Base-by-base conservation (phyloP, 2,329 filamentous ascomycete genomes). In the Neonectria punicea region DNA sequence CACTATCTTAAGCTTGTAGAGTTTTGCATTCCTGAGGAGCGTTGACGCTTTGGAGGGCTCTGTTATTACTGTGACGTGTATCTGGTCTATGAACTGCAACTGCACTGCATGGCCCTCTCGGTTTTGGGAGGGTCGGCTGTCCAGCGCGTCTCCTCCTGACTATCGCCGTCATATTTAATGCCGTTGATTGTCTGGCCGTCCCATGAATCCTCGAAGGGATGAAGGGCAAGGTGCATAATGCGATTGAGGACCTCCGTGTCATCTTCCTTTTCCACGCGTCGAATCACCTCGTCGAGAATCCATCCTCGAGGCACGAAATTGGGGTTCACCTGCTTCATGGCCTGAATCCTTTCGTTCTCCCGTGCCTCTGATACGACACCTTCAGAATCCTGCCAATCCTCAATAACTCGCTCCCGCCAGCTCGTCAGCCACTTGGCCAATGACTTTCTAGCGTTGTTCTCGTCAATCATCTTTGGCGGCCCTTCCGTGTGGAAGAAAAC, bases 241-340 rank as follows among this genome's bases (percentile, higher is more conserved):
- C 90, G 85, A 13, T 87, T 84, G 49, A 99, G 78, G 39, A 98
- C 90, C 9, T 94, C 90, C 60, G 93, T 85, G 74, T 99, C 94
- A 2, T 90, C 89, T 56, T 90, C 89, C 77, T 93, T 93, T 79
- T 98, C 93, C 0, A 98, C 94, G 10, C 93, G 87, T 50, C 92
- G 88, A 70, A 99, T 98, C 14, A 99, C 79, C 79, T 99, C 96
- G 77, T 98, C 95, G 20, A 99, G 84, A 56, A 99, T 88, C 94
- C 95, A 99, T 18, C 92, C 90, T 51, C 94, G 88, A 0, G 96
- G 93, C 0, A 98, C 84, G 74, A 99, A 99, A 81, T 93, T 97
- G 2, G 96, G 96, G 76, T 99, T 99, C 22, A 94, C 92, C 28
- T 82, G 84, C 81, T 92, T 93, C 96, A 98, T 98, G 13, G 87